phyloP scores from a whole-genome alignment of 2,329 filamentous ascomycete species.

The Septoria petroselini region DNA sequence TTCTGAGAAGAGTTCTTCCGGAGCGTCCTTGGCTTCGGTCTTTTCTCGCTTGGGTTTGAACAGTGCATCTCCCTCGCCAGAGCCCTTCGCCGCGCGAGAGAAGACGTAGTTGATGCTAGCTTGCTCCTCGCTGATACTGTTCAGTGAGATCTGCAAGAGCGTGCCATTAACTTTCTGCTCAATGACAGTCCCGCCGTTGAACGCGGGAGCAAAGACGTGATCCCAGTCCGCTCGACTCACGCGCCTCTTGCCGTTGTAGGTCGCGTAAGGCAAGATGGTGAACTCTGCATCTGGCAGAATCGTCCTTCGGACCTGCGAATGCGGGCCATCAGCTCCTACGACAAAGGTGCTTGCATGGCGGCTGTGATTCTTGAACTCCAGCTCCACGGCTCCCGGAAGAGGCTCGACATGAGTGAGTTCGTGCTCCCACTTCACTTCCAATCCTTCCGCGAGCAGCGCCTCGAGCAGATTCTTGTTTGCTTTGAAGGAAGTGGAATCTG shows the following conservation, averaged over 20 bases:
- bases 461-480: conserved; percentile 41
- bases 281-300: conserved; percentile 31
- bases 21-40: conserved; percentile 37
- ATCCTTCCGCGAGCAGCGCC: conserved; percentile 36
- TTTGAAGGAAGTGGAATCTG: conserved; percentile 30
- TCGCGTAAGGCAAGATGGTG: conserved; percentile 40
- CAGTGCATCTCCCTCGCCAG: conserved; percentile 33
- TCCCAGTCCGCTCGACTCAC: conserved; percentile 24
- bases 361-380: conserved; percentile 9
- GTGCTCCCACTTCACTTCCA: conserved; percentile 40
- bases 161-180: conserved; percentile 28
- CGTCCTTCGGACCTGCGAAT: conserved; percentile 37
- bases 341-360: conserved; percentile 26
- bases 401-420: conserved; percentile 22
- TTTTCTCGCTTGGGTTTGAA: conserved; percentile 38
- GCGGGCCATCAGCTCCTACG: conserved; percentile 41
- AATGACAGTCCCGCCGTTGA: conserved; percentile 28
- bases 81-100: conserved; percentile 36
- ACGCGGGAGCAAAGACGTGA: conserved; percentile 15
- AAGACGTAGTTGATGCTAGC: conserved; percentile 42
- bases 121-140: conserved; percentile 27
- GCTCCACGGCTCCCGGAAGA: neutral
- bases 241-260: conserved; percentile 37
- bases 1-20: conserved; percentile 39
- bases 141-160: conserved; percentile 38